phyloP scores from a whole-genome alignment of 2,329 filamentous ascomycete genomes.

The Apiospora saccharicola region DNA sequence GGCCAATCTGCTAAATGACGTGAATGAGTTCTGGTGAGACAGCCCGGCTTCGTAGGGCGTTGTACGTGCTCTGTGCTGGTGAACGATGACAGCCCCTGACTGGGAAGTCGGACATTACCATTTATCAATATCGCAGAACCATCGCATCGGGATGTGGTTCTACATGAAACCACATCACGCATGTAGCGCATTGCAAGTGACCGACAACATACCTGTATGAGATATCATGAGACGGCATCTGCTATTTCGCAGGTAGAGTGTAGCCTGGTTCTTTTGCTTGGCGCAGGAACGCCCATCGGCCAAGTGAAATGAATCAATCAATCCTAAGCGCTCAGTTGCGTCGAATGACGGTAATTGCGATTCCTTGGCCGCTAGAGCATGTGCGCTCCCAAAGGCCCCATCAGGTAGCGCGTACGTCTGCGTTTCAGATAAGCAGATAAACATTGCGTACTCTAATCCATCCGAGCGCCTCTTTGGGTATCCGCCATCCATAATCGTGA shows the following conservation, averaged over 20 bases:
- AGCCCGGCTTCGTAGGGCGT: not conserved
- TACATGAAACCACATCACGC: constrained; percentile 19
- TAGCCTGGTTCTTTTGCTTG: not conserved
- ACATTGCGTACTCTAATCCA: not conserved
- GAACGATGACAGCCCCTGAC: not conserved
- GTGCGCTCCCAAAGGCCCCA: not conserved
- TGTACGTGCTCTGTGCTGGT: not conserved
- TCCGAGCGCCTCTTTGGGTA: not conserved
- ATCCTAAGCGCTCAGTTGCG: not conserved
- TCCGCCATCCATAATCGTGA: not conserved
- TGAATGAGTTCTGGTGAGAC: not conserved
- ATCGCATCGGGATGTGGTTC: constrained; percentile 8
- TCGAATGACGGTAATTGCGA: not conserved
- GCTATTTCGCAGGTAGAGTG: not conserved
- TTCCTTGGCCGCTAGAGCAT: not conserved
- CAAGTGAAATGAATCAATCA: constrained; percentile 11
- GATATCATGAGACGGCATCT: constrained; percentile 1
- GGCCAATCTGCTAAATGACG: not conserved
- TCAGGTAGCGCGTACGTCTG: constrained; percentile 1
- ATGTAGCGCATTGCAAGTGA: not conserved
- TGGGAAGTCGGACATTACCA: not conserved
- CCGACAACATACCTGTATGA: not conserved
- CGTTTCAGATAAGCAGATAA: constrained; percentile 10
- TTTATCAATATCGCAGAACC: not conserved
- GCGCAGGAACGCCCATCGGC: not conserved